Percentiles rank a stretch among this genome's conserved stretches.
Evolutionary conservation across 2,329 filamentous ascomycete species (phyloP).

Genomic region (Cercospora beticola): DNA sequence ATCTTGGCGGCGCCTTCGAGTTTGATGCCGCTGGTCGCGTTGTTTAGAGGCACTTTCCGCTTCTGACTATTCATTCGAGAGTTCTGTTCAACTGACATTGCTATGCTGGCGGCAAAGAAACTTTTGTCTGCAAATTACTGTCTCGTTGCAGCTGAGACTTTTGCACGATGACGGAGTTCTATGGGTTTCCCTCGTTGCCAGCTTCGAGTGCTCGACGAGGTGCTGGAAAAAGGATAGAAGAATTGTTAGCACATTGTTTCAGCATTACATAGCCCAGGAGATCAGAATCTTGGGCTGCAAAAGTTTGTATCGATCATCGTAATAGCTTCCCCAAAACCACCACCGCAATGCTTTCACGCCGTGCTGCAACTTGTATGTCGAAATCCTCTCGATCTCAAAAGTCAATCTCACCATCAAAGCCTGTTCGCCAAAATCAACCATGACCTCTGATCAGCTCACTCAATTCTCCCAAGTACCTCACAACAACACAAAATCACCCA

Average conservation of each 20-base stretch:
- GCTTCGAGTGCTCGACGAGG: no score
- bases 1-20: neutral
- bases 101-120: neutral
- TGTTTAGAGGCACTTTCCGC: neutral
- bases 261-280: neutral
- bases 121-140: neutral
- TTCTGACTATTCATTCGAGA: neutral
- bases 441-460: neutral
- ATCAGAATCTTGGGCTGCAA: neutral
- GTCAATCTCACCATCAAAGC: neutral
- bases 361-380: neutral
- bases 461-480: neutral
- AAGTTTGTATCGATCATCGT: neutral
- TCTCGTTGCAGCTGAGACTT: neutral
- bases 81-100: neutral
- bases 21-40: neutral
- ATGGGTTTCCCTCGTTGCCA: no score
- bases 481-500: neutral
- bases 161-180: neutral
- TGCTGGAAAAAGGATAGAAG: no score
- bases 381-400: neutral
- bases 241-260: neutral
- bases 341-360: neutral
- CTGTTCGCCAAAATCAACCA: neutral
- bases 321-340: slow-evolving; percentile 17